These are phyloP conservation scores for Cymbidium sinense DNA, from an alignment of 106 monocot species.

Conservation along the genomic window DNA sequence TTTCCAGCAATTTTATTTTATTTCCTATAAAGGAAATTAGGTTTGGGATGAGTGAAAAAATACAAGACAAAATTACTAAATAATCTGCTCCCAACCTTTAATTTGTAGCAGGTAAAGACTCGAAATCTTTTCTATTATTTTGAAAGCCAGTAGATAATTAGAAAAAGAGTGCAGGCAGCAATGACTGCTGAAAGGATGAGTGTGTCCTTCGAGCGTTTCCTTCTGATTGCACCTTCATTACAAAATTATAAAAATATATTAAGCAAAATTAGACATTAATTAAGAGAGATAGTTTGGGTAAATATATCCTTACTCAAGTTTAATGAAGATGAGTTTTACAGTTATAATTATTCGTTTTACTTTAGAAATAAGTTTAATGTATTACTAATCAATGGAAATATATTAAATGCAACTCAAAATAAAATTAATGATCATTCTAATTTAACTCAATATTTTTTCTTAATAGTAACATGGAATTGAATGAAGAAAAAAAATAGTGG, in stretches of 20 bases:
- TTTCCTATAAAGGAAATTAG: neutral
- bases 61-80: neutral
- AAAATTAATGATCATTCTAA: no score
- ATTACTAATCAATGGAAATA: no score
- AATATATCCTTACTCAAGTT: no score
- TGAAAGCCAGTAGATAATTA: conserved; percentile 94
- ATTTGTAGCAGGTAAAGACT: neutral
- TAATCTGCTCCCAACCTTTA: neutral
- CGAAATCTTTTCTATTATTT: conserved; percentile 39
- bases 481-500: neutral
- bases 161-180: conserved; percentile 87
- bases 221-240: conserved; percentile 74
- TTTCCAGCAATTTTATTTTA: neutral
- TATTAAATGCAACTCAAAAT: no score
- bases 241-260: neutral
- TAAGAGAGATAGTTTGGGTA: no score
- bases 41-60: neutral
- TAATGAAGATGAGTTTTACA: no score
- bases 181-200: conserved; percentile 90
- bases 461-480: neutral
- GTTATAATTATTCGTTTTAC: no score
- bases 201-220: conserved; percentile 83
- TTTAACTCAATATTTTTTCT: no score
- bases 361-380: no score
- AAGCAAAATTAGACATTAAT: neutral